Conservation (phyloP, 139 green algal genomes). For the Trebouxia sp. region DNA sequence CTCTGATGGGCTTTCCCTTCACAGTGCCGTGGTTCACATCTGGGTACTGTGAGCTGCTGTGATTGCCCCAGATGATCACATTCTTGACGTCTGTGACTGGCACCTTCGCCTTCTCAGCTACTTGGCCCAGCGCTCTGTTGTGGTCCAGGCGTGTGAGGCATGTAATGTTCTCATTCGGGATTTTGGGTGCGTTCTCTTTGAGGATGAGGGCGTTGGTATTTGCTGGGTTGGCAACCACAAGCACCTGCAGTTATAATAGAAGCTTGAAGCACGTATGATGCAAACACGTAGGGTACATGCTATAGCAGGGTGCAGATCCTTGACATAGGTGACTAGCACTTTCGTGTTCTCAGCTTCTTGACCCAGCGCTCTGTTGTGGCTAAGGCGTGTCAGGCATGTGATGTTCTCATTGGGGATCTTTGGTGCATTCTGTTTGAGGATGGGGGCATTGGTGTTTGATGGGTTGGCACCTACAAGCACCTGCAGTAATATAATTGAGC, state of each 20-base stretch:
- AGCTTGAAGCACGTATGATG: neutral
- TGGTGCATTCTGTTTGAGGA: conserved; percentile 81
- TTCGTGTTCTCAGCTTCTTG: conserved; percentile 76
- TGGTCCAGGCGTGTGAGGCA: conserved; percentile 93
- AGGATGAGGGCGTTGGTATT: conserved; percentile 96
- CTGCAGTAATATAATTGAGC: conserved; percentile 42
- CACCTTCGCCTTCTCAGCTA: conserved; percentile 67
- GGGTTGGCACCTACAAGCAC: conserved; percentile 94
- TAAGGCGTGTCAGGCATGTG: conserved; percentile 88
- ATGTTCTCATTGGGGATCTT: conserved; percentile 86
- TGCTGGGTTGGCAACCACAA: conserved; percentile 96
- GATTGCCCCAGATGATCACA: conserved; percentile 98
- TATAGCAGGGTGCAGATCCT: conserved; percentile 55
- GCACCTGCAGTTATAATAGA: conserved; percentile 56
- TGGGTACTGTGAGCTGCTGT: conserved; percentile 87
- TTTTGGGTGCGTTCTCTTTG: conserved; percentile 78
- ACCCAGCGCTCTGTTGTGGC: conserved; percentile 94
- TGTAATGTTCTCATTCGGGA: conserved; percentile 91
- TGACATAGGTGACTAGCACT: conserved; percentile 72
- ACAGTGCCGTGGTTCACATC: conserved; percentile 93
- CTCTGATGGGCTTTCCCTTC: conserved; percentile 71
- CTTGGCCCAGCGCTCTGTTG: conserved; percentile 91
- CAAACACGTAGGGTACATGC: too few relatives aligned
- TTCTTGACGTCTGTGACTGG: conserved; percentile 85
- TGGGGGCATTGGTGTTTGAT: conserved; percentile 92